Evolutionary conservation across 1,284 basidiomycete species (phyloP), one percentile per base, ranked within the genome.

Genomic region (Moesziomyces sp.): DNA sequence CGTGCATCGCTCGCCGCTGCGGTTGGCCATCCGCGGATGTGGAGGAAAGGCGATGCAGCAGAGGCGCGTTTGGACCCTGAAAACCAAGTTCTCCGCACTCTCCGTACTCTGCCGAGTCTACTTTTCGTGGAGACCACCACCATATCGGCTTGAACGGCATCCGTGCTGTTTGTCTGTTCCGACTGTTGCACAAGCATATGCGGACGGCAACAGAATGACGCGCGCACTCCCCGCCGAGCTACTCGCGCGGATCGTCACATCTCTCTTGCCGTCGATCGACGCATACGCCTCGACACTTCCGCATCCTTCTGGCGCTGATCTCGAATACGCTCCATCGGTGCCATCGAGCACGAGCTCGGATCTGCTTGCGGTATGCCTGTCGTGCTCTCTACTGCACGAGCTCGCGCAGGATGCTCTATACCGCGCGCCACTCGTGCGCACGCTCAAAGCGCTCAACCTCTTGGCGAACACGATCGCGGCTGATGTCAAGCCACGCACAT

Each of bases 221-320:
- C 62, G 57, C 13, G 49, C 61, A 10, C 51, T 70, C n/a, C 67
- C 67, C 30, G 58, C 67, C 23, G 67, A 70, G 46, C 30, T 70
- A 9, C 23, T 70, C 9, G 42, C 67, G 23, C 46, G 58, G 50
- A 65, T 70, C 52, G 46, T 70, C 3, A n/a, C 55, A 3, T 47
- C 44, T 6, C 61, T 70, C 42, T 46, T 65, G 8, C 58, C 56
- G 10, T 33, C 42, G 0, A 38, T 65, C 11, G 67, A 64, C 33
- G 57, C n/a, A 3, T 54, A 60, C 43, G 53, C 61, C 3, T 70
- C 67, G 16, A 69, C 67, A 2, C 19, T 64, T 18, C 67, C 67
- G 10, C 61, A 64, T 23, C 54, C 58, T 6, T 26, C n/a, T 2
- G 61, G 67, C 0, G 6, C 23, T 3, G 47, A 58, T 19, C 46